Conservation (phyloP, 768 basidiomycete species). For the Crassisporium funariophilum region DNA sequence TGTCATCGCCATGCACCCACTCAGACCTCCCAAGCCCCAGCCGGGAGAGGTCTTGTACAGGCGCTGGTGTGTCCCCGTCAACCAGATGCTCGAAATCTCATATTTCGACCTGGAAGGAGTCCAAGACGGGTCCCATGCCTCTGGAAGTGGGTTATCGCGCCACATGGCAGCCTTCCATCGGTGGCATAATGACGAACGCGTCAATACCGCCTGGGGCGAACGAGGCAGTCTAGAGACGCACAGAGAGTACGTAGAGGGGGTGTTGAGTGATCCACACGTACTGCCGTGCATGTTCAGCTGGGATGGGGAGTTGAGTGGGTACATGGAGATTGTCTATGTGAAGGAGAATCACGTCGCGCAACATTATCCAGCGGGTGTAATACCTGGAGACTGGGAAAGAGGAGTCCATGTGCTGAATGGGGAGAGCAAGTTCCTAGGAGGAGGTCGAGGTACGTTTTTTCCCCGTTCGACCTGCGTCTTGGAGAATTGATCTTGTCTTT, state of each 20-base stretch:
- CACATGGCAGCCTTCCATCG: slow-evolving; percentile 48
- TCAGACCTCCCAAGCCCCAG: slow-evolving; percentile 49
- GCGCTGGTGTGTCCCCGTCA: slow-evolving; percentile 33
- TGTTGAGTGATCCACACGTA: slow-evolving; percentile 39
- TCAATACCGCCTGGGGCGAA: slow-evolving; percentile 49
- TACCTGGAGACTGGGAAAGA: slow-evolving; percentile 30
- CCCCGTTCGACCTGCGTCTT: background rate
- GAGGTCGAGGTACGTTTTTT: slow-evolving; percentile 39
- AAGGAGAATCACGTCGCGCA: slow-evolving; percentile 43
- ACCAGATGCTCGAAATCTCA: slow-evolving; percentile 33
- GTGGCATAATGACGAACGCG: slow-evolving; percentile 54
- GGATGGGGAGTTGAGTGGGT: slow-evolving; percentile 47
- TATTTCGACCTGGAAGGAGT: slow-evolving; percentile 35
- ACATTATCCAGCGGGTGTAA: slow-evolving; percentile 26
- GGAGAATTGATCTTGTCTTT: background rate
- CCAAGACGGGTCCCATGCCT: slow-evolving; percentile 13
- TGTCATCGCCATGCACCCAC: slow-evolving; percentile 53
- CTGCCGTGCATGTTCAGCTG: slow-evolving; percentile 48
- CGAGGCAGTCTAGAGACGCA: slow-evolving; percentile 45
- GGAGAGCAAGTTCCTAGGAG: slow-evolving; percentile 47
- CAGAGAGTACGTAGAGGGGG: slow-evolving; percentile 36
- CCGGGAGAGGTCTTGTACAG: slow-evolving; percentile 44
- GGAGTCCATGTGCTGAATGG: slow-evolving; percentile 50
- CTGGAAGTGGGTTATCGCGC: slow-evolving; percentile 19
- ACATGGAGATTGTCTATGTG: slow-evolving; percentile 45